Percentiles rank a stretch among this genome's conserved stretches.
Conservation (phyloP, 2,329 filamentous ascomycete species). For the Lecanosticta acicola region DNA sequence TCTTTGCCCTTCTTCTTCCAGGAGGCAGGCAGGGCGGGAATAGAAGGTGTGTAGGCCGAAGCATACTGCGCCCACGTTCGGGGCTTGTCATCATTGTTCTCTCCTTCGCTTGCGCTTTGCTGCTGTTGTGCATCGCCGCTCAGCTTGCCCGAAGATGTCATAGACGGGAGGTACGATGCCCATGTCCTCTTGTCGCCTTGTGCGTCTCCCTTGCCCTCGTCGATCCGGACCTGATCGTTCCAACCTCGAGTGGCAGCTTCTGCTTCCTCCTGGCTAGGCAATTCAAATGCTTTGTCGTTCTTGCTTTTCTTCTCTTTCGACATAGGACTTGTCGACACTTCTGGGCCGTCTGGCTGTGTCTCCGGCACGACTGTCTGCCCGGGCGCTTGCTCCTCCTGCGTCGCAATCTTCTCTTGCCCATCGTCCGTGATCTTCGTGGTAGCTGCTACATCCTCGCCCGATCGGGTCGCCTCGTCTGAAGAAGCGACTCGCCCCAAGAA, state of each 20-base stretch:
- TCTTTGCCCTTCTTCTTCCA: constrained; percentile 24
- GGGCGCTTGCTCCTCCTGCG: constrained; percentile 19
- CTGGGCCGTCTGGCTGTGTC: constrained; percentile 16
- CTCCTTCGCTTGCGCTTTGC: background rate
- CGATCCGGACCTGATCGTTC: constrained; percentile 17
- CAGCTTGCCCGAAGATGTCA: constrained; percentile 8
- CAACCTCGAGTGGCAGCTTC: constrained; percentile 29
- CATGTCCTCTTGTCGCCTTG: constrained; percentile 33
- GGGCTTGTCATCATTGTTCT: constrained; percentile 4
- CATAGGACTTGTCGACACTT: constrained; percentile 7
- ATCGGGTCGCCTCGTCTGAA: constrained; percentile 15
- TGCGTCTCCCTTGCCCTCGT: constrained; percentile 24
- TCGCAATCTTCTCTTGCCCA: constrained; percentile 22
- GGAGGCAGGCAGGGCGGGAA: constrained; percentile 23
- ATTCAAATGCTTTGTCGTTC: constrained; percentile 25
- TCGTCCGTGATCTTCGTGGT: constrained; percentile 21
- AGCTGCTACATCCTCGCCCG: constrained; percentile 13
- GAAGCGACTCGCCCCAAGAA: constrained; percentile 43
- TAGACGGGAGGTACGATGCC: constrained; percentile 32
- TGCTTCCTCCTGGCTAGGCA: constrained; percentile 34
- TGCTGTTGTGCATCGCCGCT: constrained; percentile 7
- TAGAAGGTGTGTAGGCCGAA: constrained; percentile 22
- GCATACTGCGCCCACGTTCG: constrained; percentile 32
- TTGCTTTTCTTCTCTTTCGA: constrained; percentile 28
- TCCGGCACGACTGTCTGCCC: constrained; percentile 28